phyloP scores from a whole-genome alignment of 2,329 filamentous ascomycete genomes.

The Rutstroemia sp. region DNA sequence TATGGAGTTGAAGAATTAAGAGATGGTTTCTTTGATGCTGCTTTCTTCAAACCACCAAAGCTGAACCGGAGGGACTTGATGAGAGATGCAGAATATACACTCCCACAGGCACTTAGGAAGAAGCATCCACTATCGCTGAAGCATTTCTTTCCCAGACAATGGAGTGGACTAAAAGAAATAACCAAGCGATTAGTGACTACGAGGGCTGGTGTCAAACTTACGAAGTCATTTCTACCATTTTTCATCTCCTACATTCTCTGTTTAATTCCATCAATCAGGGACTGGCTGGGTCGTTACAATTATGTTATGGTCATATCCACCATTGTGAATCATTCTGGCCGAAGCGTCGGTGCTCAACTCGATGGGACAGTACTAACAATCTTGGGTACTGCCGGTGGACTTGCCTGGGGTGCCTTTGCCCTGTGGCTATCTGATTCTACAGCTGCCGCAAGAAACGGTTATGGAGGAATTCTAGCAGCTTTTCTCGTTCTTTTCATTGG shows the following conservation, averaged over 20 bases:
- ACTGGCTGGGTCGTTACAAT: constrained; percentile 45
- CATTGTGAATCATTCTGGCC: constrained; percentile 50
- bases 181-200: constrained; percentile 38
- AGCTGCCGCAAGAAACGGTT: constrained; percentile 37
- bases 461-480: constrained; percentile 47
- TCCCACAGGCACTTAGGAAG: constrained; percentile 41
- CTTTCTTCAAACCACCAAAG: constrained; percentile 35
- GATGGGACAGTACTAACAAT: constrained; percentile 47
- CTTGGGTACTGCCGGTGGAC: constrained; percentile 44
- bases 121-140: constrained; percentile 39
- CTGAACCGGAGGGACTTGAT: constrained; percentile 34
- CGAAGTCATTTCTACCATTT: constrained; percentile 49
- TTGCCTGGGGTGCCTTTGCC: constrained; percentile 48
- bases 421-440: constrained; percentile 47
- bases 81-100: constrained; percentile 35
- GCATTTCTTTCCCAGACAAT: constrained; percentile 41
- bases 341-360: constrained; percentile 48
- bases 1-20: constrained; percentile 36
- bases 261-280: constrained; percentile 40
- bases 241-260: constrained; percentile 49
- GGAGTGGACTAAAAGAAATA: constrained; percentile 37
- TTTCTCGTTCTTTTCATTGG: constrained; percentile 48
- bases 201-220: constrained; percentile 42
- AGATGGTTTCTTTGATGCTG: constrained; percentile 38
- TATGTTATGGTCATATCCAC: constrained; percentile 50